phyloP scores from a whole-genome alignment of 1,284 basidiomycete species.

The Ustilago tritici region DNA sequence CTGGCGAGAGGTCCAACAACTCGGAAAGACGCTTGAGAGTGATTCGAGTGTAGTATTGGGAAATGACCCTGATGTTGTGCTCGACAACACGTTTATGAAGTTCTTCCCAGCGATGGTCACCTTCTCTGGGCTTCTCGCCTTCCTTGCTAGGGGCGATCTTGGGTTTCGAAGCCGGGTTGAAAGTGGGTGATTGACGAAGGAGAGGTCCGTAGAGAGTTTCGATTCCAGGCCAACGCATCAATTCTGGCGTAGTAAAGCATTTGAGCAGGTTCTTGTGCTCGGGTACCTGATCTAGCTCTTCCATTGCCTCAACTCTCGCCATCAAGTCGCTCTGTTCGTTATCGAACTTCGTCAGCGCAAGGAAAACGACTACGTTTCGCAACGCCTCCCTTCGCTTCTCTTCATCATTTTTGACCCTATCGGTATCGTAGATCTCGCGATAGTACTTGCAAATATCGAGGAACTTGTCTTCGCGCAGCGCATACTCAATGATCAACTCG shows the following conservation, averaged over 20 bases:
- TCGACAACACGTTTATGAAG: constrained; percentile 96
- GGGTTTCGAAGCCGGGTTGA: constrained; percentile 71
- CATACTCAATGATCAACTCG: constrained; percentile 94
- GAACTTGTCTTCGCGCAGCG: constrained; percentile 84
- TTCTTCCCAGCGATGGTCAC: constrained; percentile 90
- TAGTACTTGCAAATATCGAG: constrained; percentile 95
- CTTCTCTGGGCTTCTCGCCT: constrained; percentile 59
- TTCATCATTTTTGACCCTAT: constrained; percentile 81
- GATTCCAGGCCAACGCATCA: constrained; percentile 99
- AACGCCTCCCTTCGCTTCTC: constrained; percentile 62
- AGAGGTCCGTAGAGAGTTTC: constrained; percentile 87
- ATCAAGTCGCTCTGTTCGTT: constrained; percentile 99
- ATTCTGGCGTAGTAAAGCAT: constrained; percentile 92
- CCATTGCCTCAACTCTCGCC: constrained; percentile 80
- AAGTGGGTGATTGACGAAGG: constrained; percentile 83
- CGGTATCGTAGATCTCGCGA: constrained; percentile 95
- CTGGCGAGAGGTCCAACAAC: constrained; percentile 85
- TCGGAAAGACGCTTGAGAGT: constrained; percentile 84
- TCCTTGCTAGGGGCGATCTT: constrained; percentile 5
- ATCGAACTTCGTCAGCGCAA: constrained; percentile 90
- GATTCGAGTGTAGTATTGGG: constrained; percentile 94
- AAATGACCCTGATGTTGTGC: constrained; percentile 96
- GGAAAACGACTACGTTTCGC: constrained; percentile 88
- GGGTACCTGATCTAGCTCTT: constrained; percentile 81
- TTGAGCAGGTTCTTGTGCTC: constrained; percentile 92